Conservation (phyloP, 78 protist species). For the Dictyostelium intermedium region DNA sequence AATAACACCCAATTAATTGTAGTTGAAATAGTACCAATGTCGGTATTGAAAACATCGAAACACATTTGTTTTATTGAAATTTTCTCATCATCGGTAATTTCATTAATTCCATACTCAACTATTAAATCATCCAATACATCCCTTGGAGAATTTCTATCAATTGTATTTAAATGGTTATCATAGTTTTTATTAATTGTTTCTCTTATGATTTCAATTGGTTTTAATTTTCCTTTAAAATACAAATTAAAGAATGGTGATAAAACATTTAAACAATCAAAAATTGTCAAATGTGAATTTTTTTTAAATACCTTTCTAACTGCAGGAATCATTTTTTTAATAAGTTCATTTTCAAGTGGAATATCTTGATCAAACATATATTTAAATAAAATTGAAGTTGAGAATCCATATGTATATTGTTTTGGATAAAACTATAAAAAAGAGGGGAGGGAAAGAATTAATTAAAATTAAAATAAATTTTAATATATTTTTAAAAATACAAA, state of each 20-base stretch:
- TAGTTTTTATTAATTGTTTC: background rate
- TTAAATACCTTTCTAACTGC: background rate
- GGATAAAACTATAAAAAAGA: background rate
- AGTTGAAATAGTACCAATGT: background rate
- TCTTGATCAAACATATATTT: slow-evolving; percentile 24
- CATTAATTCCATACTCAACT: background rate
- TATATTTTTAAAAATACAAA: background rate
- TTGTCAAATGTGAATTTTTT: background rate
- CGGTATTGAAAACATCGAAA: background rate
- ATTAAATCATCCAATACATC: slow-evolving; percentile 39
- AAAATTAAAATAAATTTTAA: too few relatives aligned
- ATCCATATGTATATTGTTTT: background rate
- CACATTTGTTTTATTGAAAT: background rate
- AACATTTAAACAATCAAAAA: background rate
- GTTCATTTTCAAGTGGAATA: background rate
- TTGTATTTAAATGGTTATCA: background rate
- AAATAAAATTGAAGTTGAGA: background rate
- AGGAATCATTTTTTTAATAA: background rate
- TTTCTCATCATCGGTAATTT: background rate
- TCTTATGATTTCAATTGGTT: background rate
- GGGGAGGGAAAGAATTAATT: too few relatives aligned
- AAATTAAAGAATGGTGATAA: slow-evolving; percentile 35
- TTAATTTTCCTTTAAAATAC: background rate
- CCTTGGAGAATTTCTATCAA: slow-evolving; percentile 5
- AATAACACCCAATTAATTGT: background rate